Conservation (phyloP, 2,329 filamentous ascomycete species). For the Apiospora kogelbergensis region DNA sequence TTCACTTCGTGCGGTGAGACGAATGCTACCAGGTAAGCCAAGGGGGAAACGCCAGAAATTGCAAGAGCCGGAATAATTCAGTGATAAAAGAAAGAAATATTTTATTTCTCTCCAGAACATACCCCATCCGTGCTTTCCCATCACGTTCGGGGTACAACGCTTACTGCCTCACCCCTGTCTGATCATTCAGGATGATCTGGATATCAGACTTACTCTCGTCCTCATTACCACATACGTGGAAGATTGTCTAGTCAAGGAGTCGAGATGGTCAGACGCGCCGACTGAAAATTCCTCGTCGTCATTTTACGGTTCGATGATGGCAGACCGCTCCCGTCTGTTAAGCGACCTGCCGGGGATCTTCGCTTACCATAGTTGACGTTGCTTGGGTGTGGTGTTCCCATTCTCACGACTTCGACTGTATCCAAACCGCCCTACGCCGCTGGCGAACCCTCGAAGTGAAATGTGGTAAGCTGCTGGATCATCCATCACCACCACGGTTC, state of each 20-base stretch:
- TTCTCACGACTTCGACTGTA: background rate
- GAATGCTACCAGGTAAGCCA: background rate
- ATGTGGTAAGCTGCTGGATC: background rate
- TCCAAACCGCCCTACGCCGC: background rate
- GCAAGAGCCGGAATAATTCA: background rate
- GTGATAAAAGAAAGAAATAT: background rate
- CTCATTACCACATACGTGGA: no score
- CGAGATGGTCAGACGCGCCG: background rate
- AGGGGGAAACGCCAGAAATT: no score
- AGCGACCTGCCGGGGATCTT: background rate
- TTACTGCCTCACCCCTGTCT: background rate
- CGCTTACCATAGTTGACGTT: background rate
- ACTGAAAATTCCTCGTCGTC: background rate
- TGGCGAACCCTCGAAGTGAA: background rate
- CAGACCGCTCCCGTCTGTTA: background rate
- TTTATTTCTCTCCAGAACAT: background rate
- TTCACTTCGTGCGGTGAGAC: background rate
- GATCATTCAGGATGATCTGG: background rate
- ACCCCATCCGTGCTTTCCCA: background rate
- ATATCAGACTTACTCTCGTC: background rate
- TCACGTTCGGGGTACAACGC: background rate
- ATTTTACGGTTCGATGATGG: background rate
- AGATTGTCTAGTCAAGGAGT: background rate
- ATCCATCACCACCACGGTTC: no score
- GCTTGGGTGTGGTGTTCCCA: background rate